Conservation (phyloP, 148 eudicot genomes). For the Arctostaphylos glauca region DNA sequence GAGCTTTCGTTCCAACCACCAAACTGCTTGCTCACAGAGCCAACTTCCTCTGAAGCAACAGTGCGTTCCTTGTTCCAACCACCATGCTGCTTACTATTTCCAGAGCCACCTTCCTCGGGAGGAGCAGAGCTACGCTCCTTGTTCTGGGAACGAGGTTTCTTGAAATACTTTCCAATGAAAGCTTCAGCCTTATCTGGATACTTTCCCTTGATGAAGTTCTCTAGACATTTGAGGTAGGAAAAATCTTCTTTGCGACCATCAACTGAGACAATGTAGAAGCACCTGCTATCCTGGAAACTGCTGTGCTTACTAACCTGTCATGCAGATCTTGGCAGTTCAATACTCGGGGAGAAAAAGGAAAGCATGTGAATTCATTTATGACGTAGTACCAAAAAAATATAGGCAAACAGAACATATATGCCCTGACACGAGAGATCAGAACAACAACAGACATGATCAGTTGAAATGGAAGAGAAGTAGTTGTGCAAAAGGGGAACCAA, state of each 20-base stretch:
- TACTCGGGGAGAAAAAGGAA: neutral
- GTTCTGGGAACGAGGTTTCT: conserved; percentile 32
- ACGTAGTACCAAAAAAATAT: neutral
- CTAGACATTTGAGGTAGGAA: conserved; percentile 76
- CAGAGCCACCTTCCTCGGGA: conserved; percentile 9
- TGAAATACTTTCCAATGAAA: conserved; percentile 60
- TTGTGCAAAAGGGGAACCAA: neutral
- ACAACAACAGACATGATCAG: neutral
- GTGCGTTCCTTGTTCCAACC: conserved; percentile 14
- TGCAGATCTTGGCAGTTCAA: neutral
- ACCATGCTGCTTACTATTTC: neutral
- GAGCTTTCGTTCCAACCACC: neutral
- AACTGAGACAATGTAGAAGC: conserved; percentile 67
- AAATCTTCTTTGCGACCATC: conserved; percentile 76
- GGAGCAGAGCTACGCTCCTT: conserved; percentile 16
- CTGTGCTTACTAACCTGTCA: conserved; percentile 67
- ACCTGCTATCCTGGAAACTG: conserved; percentile 70
- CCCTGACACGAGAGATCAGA: neutral
- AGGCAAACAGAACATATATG: neutral
- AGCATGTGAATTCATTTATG: neutral
- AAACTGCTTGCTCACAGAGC: neutral
- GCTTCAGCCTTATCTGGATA: conserved; percentile 65
- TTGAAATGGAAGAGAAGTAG: neutral
- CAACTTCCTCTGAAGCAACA: neutral
- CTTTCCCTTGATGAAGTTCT: conserved; percentile 54